These are phyloP conservation scores for Chlorella sp. DNA, from an alignment of 139 green algal genomes.

Conservation along the genomic window DNA sequence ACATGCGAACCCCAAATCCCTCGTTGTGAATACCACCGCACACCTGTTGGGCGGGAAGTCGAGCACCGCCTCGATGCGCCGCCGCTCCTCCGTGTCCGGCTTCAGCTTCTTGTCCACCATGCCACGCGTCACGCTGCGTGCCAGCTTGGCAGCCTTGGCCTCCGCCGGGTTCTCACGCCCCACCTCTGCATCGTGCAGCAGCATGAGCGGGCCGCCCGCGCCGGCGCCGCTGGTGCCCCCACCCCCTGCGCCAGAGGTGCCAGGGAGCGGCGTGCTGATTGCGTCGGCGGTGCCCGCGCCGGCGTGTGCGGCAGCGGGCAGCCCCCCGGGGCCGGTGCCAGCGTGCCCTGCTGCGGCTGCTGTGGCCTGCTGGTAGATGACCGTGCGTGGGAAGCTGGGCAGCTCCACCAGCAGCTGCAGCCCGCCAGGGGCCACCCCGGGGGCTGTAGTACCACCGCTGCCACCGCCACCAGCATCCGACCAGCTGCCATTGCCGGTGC, in stretches of 20 bases:
- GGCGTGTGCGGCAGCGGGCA: no score
- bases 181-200: conserved; percentile 81
- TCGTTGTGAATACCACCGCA: no score
- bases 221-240: background rate
- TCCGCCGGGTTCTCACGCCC: conserved; percentile 87
- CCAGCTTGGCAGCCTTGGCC: conserved; percentile 94
- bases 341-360: background rate
- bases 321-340: background rate
- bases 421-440: background rate
- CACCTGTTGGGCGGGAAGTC: conserved; percentile 60
- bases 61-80: conserved; percentile 59
- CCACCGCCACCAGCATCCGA: background rate
- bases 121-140: conserved; percentile 71
- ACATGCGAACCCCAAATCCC: no score
- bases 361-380: conserved; percentile 83
- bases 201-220: conserved; percentile 28
- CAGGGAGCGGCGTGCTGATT: conserved; percentile 40
- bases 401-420: conserved; percentile 80
- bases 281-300: conserved; percentile 13
- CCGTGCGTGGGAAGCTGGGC: conserved; percentile 82
- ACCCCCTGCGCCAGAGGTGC: background rate
- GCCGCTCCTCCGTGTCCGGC: conserved; percentile 81
- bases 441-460: background rate
- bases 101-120: conserved; percentile 84
- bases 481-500: background rate